Base-by-base conservation (phyloP, 805 yeast genomes). In the Candida cerambycidarum region DNA sequence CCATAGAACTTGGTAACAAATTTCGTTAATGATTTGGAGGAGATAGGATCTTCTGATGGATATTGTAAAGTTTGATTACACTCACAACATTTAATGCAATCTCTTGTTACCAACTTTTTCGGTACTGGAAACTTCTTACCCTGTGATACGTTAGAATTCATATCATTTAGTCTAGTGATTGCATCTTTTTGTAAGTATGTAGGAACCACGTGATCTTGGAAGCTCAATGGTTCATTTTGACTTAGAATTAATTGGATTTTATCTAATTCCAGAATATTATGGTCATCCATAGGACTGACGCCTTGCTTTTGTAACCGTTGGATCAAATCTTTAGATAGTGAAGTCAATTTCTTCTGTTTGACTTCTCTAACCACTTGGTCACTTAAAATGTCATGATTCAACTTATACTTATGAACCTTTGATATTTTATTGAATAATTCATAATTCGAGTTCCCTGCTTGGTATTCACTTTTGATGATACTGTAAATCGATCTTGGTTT, bases 401-500 rank as follows among this genome's bases (percentile, higher is more conserved):
- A 19, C 32, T 14, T 36, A 10, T 43, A 38, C 16, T 41, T 41
- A 32, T 42, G 41, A 10, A 43, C 9, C 4, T 9, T 24, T 1
- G 12, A 8, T 3, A 38, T 19, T n/a, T 38, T 15, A 15, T 29
- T 25, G n/a, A 41, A 41, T 6, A 17, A 8, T 13, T 32, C 34
- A 24, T 27, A 19, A 12, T 14, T 13, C 6, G 16, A 10, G 16
- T 39, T 42, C 9, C 24, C 19, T 1, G 17, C n/a, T 18, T 31
- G 24, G 32, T 46, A 49, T 18, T 49, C 53, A 25, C 38, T 45
- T 16, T 46, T 44, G 4, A 61, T 43, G 12, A 61, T 61, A 16
- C 34, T 47, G 2, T 47, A 38, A 31, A 76, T 46, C 5, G 78
- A 60, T 37, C 62, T 69, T 1, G 80, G 80, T 41, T 62, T 71